Percentiles rank a stretch among this genome's conserved stretches.
phyloP scores from a whole-genome alignment of 495 filamentous ascomycete species.

The Annulohypoxylon maeteangense region DNA sequence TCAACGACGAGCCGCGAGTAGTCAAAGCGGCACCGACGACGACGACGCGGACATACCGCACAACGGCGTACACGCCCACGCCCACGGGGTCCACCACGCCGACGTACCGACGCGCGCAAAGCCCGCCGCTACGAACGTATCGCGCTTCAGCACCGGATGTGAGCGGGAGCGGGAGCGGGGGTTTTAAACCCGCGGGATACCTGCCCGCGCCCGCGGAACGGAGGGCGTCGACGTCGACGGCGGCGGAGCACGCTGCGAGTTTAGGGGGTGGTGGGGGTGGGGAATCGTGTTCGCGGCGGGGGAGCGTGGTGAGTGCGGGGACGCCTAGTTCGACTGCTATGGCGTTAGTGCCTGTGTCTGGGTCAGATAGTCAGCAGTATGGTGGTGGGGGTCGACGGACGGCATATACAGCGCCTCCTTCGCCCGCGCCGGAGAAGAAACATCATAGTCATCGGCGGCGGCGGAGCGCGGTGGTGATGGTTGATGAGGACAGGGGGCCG shows the following conservation, averaged over 20 bases:
- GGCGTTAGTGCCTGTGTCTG: background rate
- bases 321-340: background rate
- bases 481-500: conserved; percentile 37
- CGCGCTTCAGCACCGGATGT: conserved; percentile 31
- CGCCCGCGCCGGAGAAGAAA: conserved; percentile 5
- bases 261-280: background rate
- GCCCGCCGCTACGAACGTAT: conserved; percentile 11
- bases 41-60: background rate
- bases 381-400: background rate
- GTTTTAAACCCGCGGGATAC: conserved; percentile 11
- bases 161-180: background rate
- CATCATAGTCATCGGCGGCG: conserved; percentile 1
- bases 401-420: background rate
- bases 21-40: background rate
- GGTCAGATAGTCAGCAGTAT: background rate
- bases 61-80: conserved; percentile 1
- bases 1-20: background rate
- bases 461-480: conserved; percentile 9
- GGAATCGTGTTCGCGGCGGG: too few species aligned
- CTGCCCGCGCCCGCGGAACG: background rate
- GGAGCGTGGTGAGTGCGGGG: background rate
- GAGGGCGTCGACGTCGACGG: background rate
- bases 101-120: conserved; percentile 15
- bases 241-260: background rate
- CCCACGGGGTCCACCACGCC: background rate